Conservation (phyloP, 148 eudicot species). For the Suaeda aralocaspica region DNA sequence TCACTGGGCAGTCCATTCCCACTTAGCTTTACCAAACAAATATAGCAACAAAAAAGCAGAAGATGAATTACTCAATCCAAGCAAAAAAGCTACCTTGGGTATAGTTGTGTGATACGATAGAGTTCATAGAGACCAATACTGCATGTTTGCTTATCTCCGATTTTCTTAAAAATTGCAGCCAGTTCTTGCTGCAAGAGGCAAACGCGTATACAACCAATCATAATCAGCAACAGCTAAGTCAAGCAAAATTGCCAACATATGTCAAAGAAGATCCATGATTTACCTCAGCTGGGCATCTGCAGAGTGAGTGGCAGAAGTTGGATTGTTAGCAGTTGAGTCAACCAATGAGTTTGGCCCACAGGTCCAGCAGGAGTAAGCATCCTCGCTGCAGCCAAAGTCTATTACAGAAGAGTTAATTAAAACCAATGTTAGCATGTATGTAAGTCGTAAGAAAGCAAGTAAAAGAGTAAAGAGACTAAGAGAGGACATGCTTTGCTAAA, state of each 20-base stretch:
- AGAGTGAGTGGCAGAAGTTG: slow-evolving; percentile 69
- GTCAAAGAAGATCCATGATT: not conserved
- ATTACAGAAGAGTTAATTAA: too few relatives aligned
- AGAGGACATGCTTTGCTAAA: not conserved
- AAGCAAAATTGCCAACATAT: not conserved
- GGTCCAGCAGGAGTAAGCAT: slow-evolving; percentile 95
- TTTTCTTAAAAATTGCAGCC: slow-evolving; percentile 96
- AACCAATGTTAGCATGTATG: too few relatives aligned
- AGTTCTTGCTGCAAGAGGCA: slow-evolving; percentile 80
- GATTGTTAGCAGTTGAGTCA: slow-evolving; percentile 75
- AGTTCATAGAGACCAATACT: slow-evolving; percentile 88
- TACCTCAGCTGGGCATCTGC: slow-evolving; percentile 93
- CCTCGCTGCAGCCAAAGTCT: slow-evolving; percentile 99
- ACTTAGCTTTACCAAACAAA: too few relatives aligned
- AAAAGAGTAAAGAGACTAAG: not conserved
- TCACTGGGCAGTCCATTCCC: not conserved
- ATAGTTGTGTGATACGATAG: slow-evolving; percentile 85
- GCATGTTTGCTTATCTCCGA: slow-evolving; percentile 98
- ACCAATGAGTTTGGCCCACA: slow-evolving; percentile 87
- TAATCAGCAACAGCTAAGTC: not conserved
- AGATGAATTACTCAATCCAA: not conserved
- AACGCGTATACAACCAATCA: slow-evolving; percentile 5
- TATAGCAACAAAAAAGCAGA: not conserved
- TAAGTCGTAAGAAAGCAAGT: too few relatives aligned
- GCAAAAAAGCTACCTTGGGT: slow-evolving; percentile 54